These are phyloP conservation scores for Xylaria sp. DNA, from an alignment of 2,329 filamentous ascomycete species.

Conservation along the genomic window DNA sequence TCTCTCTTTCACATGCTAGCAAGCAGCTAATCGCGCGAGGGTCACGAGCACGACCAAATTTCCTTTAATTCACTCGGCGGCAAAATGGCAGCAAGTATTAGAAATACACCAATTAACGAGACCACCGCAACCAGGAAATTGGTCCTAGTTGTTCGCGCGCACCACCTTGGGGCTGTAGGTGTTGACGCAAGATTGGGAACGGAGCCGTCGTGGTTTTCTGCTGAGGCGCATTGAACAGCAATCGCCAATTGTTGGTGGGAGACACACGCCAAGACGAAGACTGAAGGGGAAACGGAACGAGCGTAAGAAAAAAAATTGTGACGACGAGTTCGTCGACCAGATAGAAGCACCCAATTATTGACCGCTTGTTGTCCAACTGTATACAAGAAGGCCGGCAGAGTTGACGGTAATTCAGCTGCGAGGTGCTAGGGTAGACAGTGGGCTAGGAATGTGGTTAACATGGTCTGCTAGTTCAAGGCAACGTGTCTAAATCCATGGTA, in stretches of 20 bases:
- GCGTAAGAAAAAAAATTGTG: too few species aligned
- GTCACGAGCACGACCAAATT: background rate
- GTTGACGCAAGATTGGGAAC: background rate
- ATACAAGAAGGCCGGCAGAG: background rate
- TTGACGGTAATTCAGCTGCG: background rate
- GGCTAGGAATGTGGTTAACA: background rate
- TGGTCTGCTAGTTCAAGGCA: background rate
- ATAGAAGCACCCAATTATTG: background rate
- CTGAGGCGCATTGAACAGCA: conserved; percentile 18
- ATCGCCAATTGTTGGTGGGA: background rate
- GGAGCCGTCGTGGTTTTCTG: conserved; percentile 22
- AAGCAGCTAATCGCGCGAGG: background rate
- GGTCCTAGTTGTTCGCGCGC: background rate
- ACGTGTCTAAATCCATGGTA: background rate
- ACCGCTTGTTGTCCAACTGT: background rate
- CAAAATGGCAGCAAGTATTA: background rate
- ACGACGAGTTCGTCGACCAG: background rate
- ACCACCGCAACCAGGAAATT: background rate
- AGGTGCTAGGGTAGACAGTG: background rate
- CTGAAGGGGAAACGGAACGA: background rate
- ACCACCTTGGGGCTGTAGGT: background rate
- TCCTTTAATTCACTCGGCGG: background rate
- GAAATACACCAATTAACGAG: background rate
- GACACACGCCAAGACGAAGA: background rate
- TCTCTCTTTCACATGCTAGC: conserved; percentile 17